Conservation (phyloP, 176 grass and related monocot species). For the Oryza meyeriana region DNA sequence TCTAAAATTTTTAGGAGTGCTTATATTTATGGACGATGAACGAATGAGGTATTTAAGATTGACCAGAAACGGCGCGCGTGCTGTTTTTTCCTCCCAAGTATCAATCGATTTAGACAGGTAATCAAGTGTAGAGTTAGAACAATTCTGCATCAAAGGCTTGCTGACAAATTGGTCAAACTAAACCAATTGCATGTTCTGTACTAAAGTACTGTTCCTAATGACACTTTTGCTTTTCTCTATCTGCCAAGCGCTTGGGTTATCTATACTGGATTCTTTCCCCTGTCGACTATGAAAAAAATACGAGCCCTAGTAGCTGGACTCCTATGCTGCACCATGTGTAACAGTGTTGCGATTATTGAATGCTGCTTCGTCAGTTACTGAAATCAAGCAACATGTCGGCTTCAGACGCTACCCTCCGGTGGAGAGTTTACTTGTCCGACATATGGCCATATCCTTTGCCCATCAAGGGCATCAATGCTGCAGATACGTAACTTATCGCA, state of each 20-base stretch:
- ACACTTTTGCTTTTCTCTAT: background rate
- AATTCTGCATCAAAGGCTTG: background rate
- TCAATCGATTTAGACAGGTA: background rate
- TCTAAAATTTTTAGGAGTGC: no score
- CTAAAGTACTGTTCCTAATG: background rate
- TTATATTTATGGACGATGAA: no score
- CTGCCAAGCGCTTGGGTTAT: background rate
- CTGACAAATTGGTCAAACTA: conserved; percentile 16
- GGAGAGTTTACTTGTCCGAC: background rate
- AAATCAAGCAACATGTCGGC: background rate
- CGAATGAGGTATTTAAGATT: no score
- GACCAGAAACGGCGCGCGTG: background rate
- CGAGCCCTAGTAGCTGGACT: background rate
- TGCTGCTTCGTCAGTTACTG: background rate
- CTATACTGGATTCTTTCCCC: background rate
- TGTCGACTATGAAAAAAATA: background rate
- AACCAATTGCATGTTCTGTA: background rate
- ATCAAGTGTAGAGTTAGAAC: background rate
- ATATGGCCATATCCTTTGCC: background rate
- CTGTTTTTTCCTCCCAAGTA: background rate
- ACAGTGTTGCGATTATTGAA: background rate
- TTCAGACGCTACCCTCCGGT: background rate
- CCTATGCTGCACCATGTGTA: background rate
- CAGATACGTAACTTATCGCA: no score
- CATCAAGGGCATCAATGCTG: no score